Base-by-base conservation (phyloP, 1,284 basidiomycete genomes). In the Fomes fomentarius region DNA sequence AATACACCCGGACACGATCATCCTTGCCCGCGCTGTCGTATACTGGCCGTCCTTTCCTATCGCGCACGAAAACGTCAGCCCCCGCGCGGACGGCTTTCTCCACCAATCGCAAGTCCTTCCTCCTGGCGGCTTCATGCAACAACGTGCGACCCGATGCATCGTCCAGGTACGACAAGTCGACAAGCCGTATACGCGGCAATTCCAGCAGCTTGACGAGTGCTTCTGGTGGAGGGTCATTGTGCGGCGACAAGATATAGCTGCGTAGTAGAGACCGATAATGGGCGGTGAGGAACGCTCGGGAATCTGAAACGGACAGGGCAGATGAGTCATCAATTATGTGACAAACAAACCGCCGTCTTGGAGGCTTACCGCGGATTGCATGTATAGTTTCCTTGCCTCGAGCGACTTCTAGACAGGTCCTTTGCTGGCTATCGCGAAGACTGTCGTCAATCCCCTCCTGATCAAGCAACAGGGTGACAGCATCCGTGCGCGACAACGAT, bases 11-110 rank as follows among this genome's bases (percentile, higher is more conserved):
- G 55, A 96, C 89, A 31, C 87, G 81, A 64, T 96, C 93, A 61
- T 94, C 87, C 68, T 87, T 89, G 15, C 81, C 85, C 45, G 70
- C 73, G 26, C 77, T 81, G 66, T 97, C 94, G 46, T 86, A 79
- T 0, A 92, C 86, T 56, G 87, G 80, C 66, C 87, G 87, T 9
- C 95, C 94, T 48, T 77, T 80, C 30, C 85, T 79, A 71, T 98
- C 93, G 6, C 94, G 80, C 1, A 91, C 89, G 63, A 96, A 96
- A 1, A 97, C 91, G 67, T 97, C 94, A 0, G 93, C 94, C 1
- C 95, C 95, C 11, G 88, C 87, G 47, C 89, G 83, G 1, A 96
- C 85, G 0, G 87, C 89, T 11, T 93, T 78, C 68, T 97, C 93
- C 31, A 98, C 87, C 17, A 97, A 75, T 11, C 84, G 76, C 8